Percentiles rank a stretch among this genome's conserved stretches.
Conservation (phyloP, 257 asterid genomes). For the Scutellaria baicalensis region DNA sequence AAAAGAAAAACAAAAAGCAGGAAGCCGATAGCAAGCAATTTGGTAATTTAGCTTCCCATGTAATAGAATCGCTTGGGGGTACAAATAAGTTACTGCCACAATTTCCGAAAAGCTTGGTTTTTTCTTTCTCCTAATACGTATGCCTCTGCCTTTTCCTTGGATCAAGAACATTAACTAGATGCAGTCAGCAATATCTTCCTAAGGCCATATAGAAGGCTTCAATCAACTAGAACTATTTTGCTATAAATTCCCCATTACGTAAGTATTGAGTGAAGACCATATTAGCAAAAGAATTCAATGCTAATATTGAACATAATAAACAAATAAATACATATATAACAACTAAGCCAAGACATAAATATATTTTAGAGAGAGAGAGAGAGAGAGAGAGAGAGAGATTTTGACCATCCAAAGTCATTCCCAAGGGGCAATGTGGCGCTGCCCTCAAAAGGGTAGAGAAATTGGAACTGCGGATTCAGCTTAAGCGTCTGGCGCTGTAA, state of each 20-base stretch:
- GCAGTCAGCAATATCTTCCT: background rate
- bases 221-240: background rate
- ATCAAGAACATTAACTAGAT: background rate
- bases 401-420: constrained; percentile 83
- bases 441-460: constrained; percentile 68
- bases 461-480: constrained; percentile 53
- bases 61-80: background rate
- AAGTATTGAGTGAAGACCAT: background rate
- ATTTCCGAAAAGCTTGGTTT: background rate
- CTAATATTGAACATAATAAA: background rate
- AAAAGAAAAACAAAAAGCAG: background rate
- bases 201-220: background rate
- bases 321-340: background rate
- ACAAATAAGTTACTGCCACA: background rate
- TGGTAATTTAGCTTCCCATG: background rate
- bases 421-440: constrained; percentile 71
- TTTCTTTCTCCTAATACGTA: background rate
- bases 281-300: background rate
- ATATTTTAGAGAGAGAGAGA: background rate
- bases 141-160: background rate
- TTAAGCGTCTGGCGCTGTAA: constrained; percentile 74
- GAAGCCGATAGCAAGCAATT: background rate
- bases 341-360: background rate
- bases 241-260: constrained; percentile 4
- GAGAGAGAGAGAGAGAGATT: constrained; percentile 8